Evolutionary conservation across 1,284 basidiomycete genomes (phyloP), one percentile per base, ranked within the genome.

Genomic region (Pseudozyma pruni): DNA sequence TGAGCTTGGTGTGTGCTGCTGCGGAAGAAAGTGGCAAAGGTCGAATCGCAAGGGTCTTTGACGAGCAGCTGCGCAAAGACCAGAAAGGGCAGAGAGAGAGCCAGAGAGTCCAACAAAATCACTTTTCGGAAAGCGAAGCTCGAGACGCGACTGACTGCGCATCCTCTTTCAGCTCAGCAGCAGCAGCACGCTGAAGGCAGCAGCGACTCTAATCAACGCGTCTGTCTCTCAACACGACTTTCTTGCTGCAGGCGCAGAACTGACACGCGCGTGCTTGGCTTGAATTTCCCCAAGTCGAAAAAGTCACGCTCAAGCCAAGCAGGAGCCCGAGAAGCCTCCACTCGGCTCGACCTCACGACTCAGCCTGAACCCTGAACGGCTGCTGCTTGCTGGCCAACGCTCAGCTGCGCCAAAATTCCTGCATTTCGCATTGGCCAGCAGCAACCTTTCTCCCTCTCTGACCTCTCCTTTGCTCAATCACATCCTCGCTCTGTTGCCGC

Each of bases 201-300:
- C n/a, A n/a, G n/a, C n/a, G n/a, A 11, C n/a, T 5, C 44, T 37
- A 46, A 46, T 46, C 44, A 46, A 46, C 44, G 44, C 44, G 44
- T 46, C 41, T n/a, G 27, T 17, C 41, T 13, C 14, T 29, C n/a
- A 17, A 11, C 20, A 33, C 42, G 42, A 17, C 29, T 29, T 33
- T 29, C n/a, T 31, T 27, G 11, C 20, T 44, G 42, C 17, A 38
- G 37, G 16, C n/a, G 37, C 40, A n/a, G 14, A 27, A 42, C 43
- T 11, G 16, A 35, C 31, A 27, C 41, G 41, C 41, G 23, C 27
- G 23, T 27, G n/a, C n/a, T n/a, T n/a, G n/a, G n/a, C n/a, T n/a
- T n/a, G n/a, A n/a, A n/a, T n/a, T n/a, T n/a, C n/a, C n/a, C n/a
- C n/a, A n/a, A n/a, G n/a, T 17, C 41, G 31, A 29, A n/a, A 1